Percentiles rank a stretch among this genome's conserved stretches.
These are phyloP conservation scores for Phallus indusiatus DNA, from an alignment of 768 basidiomycete genomes.

Conservation along the genomic window DNA sequence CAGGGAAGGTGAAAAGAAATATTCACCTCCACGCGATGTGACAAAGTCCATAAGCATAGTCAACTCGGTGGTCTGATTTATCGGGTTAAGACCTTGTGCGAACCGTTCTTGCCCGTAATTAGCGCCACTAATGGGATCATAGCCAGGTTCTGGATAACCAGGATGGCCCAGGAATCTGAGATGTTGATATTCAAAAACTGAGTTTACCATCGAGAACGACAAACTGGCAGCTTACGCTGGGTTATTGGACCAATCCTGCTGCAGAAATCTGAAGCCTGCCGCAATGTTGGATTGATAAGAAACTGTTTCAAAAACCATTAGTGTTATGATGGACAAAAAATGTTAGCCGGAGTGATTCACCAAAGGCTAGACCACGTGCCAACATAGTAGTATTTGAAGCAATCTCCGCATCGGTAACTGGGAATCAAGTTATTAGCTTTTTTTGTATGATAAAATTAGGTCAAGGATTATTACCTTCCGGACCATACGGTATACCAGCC, in stretches of 20 bases:
- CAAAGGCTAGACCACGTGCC: constrained; percentile 41
- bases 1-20: constrained; percentile 43
- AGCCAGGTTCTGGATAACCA: constrained; percentile 21
- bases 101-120: constrained; percentile 4
- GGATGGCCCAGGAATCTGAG: not conserved
- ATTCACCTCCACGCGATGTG: constrained; percentile 39
- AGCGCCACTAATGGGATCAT: constrained; percentile 38
- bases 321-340: not conserved
- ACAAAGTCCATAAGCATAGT: constrained; percentile 24
- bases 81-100: not conserved
- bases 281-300: constrained; percentile 24
- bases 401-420: constrained; percentile 30
- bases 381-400: constrained; percentile 28
- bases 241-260: constrained; percentile 22
- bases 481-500: constrained; percentile 42
- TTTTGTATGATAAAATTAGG: not conserved
- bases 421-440: constrained; percentile 12
- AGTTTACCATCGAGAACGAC: constrained; percentile 17
- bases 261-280: constrained; percentile 25
- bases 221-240: constrained; percentile 17
- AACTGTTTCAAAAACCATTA: constrained; percentile 16
- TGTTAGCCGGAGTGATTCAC: not conserved
- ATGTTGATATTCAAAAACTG: not conserved
- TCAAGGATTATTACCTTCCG: constrained; percentile 22
- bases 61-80: not conserved